Evolutionary conservation across 1,139 yeast species (phyloP), one percentile per base, ranked within the genome.

Genomic region (Taphrina sp.): DNA sequence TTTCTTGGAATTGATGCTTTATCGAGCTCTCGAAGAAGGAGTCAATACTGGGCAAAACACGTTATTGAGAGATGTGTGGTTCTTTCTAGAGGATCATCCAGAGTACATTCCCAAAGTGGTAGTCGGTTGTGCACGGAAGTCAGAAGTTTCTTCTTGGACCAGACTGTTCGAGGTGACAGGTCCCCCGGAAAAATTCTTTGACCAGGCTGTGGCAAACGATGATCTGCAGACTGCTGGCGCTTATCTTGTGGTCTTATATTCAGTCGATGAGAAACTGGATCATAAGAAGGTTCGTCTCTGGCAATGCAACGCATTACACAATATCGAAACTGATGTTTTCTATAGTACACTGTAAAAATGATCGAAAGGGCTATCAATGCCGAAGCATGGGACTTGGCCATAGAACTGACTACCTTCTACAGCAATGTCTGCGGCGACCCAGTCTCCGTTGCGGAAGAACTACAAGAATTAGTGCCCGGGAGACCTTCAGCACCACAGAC

Each of bases 101-200:
- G n/a, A n/a, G n/a, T n/a, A n/a, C n/a, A n/a, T 43, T 26, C 47
- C 46, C 3, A 41, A 74, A 42, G 76, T 80, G 14, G 69, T 80
- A 10, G 77, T 81, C 17, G 78, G 79, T 22, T 79, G 83, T 65
- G 71, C 85, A 28, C 74, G 88, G 60, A 83, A 84, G 63, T 82
- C 82, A 16, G 92, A 83, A 64, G 74, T 77, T 20, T 76, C 77
- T 52, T 78, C 79, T 61, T 83, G 90, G 90, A 68, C 72, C 14
- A 69, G 68, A 19, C 70, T 83, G 34, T 81, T 83, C 63, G 65
- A 69, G 3, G 67, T 69, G 1, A 66, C 69, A 3, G 76, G 76
- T 1, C 63, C 72, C 22, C 71, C 72, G 7, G 69, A 72, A 42
- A 64, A 61, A 36, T 62, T 74, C 42, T 74, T 74, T 59, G 72